These are phyloP conservation scores for Sclerotinia sclerotiorum DNA, from an alignment of 2,329 filamentous ascomycete species.

Conservation along the genomic window DNA sequence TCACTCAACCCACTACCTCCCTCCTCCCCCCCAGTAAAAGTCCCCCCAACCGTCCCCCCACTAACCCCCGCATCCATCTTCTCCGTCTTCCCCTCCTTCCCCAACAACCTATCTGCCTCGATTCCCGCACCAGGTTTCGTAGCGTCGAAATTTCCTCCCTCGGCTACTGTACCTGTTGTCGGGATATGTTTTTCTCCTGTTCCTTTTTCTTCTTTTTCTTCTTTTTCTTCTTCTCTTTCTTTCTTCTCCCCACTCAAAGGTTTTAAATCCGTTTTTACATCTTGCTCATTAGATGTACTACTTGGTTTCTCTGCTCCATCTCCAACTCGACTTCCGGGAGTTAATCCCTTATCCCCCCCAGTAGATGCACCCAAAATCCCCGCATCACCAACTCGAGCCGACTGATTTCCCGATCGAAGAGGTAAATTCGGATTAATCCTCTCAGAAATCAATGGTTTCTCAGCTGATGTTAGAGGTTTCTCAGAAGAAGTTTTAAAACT, in stretches of 20 bases:
- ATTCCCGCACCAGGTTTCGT: conserved; percentile 61
- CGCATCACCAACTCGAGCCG: neutral
- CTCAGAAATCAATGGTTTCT: neutral
- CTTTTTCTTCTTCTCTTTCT: conserved; percentile 46
- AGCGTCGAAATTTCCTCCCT: conserved; percentile 68
- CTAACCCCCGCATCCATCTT: conserved; percentile 64
- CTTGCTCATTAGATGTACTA: neutral
- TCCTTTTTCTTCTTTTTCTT: conserved; percentile 51
- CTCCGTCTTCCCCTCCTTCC: conserved; percentile 50
- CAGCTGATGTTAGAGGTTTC: neutral
- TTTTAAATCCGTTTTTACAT: neutral
- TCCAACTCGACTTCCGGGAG: neutral
- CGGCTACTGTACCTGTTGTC: conserved; percentile 44
- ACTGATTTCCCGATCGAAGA: neutral
- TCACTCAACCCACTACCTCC: conserved; percentile 52
- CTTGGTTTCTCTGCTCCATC: neutral
- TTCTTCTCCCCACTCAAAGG: neutral
- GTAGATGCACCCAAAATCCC: neutral
- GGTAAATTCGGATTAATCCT: neutral
- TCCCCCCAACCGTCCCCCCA: conserved; percentile 62
- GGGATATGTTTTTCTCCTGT: conserved; percentile 32
- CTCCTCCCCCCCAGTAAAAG: conserved; percentile 61
- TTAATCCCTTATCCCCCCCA: conserved; percentile 18
- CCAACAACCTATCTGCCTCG: conserved; percentile 60
- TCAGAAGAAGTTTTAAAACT: neutral